Conservation (phyloP, 345 rosid genomes). For the Erysimum cheiranthoides region DNA sequence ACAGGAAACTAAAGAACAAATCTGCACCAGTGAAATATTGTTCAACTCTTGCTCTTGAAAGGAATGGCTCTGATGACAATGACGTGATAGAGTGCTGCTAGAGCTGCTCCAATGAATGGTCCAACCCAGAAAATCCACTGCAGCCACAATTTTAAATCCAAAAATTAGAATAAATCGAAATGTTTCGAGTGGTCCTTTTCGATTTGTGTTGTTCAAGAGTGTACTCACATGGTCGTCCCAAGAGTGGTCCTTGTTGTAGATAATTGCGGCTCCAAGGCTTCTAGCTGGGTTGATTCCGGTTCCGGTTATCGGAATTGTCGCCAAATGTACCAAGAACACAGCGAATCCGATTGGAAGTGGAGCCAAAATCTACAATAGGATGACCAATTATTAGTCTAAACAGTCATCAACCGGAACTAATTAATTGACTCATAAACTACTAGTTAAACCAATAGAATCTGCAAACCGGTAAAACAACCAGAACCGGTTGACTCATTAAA, state of each 20-base stretch:
- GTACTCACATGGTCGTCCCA: slow-evolving; percentile 63
- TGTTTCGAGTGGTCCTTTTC: slow-evolving; percentile 4
- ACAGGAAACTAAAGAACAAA: slow-evolving; percentile 18
- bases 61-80: slow-evolving; percentile 60
- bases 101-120: slow-evolving; percentile 59
- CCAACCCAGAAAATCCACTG: slow-evolving; percentile 75
- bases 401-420: background rate
- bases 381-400: background rate
- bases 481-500: background rate
- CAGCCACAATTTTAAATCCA: background rate
- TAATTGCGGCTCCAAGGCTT: slow-evolving; percentile 56
- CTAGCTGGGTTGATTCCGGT: slow-evolving; percentile 59
- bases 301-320: slow-evolving; percentile 55
- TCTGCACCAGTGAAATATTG: background rate
- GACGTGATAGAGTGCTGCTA: slow-evolving; percentile 58
- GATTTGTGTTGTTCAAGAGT: background rate
- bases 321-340: slow-evolving; percentile 60
- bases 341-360: slow-evolving; percentile 62
- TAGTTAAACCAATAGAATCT: background rate
- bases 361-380: slow-evolving; percentile 50
- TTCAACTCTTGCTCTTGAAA: slow-evolving; percentile 50
- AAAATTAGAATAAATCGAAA: background rate
- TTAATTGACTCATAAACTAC: background rate
- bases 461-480: no score
- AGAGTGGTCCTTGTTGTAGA: slow-evolving; percentile 52